Conservation (phyloP, 2,329 filamentous ascomycete species). For the Trichophyton simii region DNA sequence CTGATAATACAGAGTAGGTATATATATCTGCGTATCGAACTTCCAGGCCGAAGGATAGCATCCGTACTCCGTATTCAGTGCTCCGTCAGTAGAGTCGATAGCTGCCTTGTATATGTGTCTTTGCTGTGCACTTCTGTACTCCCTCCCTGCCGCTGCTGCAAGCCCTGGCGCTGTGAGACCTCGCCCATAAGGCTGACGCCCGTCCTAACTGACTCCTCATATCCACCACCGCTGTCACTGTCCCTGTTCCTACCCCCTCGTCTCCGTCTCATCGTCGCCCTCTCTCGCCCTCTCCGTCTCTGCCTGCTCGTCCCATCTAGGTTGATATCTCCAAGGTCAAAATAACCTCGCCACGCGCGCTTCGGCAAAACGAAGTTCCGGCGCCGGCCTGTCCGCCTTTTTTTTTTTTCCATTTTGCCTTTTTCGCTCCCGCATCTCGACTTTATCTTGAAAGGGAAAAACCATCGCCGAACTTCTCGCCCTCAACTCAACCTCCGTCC, state of each 20-base stretch:
- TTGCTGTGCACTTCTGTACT: background rate
- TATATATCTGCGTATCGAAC: background rate
- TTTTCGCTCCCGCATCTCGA: background rate
- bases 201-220: background rate
- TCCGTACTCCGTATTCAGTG: no score
- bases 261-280: background rate
- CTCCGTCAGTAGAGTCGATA: no score
- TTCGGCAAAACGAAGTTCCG: background rate
- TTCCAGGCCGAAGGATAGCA: no score
- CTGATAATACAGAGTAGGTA: background rate
- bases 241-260: no score
- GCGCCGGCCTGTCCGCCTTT: constrained; percentile 2
- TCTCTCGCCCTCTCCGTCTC: background rate
- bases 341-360: constrained; percentile 4
- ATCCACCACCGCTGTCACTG: background rate
- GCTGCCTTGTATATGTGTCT: no score
- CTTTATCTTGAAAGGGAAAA: background rate
- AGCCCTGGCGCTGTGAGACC: background rate
- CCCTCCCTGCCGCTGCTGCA: background rate
- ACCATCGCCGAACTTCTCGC: background rate
- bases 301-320: background rate
- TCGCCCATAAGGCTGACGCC: background rate
- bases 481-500: background rate
- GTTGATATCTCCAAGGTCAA: background rate
- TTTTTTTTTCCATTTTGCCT: background rate